Base-by-base conservation (phyloP, 768 basidiomycete genomes). In the Ramaria rubella region DNA sequence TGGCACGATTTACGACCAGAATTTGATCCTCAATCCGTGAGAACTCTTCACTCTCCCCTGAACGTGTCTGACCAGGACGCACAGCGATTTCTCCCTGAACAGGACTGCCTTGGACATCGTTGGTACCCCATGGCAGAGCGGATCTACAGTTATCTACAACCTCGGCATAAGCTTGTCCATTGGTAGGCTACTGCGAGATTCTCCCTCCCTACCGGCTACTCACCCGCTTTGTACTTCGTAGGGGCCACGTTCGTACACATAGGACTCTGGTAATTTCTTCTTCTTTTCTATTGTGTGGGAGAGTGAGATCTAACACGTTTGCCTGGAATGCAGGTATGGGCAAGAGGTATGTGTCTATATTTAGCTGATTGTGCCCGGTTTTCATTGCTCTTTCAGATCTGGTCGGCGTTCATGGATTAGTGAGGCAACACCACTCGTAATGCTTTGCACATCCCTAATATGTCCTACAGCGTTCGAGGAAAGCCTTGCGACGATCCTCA, bases 151-250 rank as follows among this genome's bases (percentile, higher is more conserved):
- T 15, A 55, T 55, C 27, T 55, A 17, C 53, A 55, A 45, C 44
- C 53, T 55, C 3, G 53, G 53, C n/a, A 45, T 55, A 15, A 55
- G 26, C 31, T 45, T 55, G 53, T 43, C 53, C 5, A 31, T 55
- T 43, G 53, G 53, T 55, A 9, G 26, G 53, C 4, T n/a, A n/a
- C n/a, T n/a, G n/a, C n/a, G n/a, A 17, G 34, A 5, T 36, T 34
- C 17, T 52, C 38, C n/a, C 34, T 40, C 29, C 9, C 38, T 45
- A 45, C 23, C 36, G 6, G 12, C 19, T 44, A 6, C 12, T 19
- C 29, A n/a, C 2, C 15, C 34, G 12, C 38, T 29, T 17, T 36
- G 14, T 44, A n/a, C 30, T 8, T 24, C 6, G 19, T 11, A 44
- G 52, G 52, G 17, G 52, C 52, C 15, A 53, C 52, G 3, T 53